phyloP scores from a whole-genome alignment of 2,329 filamentous ascomycete genomes.

The Myriosclerotinia scirpicola region DNA sequence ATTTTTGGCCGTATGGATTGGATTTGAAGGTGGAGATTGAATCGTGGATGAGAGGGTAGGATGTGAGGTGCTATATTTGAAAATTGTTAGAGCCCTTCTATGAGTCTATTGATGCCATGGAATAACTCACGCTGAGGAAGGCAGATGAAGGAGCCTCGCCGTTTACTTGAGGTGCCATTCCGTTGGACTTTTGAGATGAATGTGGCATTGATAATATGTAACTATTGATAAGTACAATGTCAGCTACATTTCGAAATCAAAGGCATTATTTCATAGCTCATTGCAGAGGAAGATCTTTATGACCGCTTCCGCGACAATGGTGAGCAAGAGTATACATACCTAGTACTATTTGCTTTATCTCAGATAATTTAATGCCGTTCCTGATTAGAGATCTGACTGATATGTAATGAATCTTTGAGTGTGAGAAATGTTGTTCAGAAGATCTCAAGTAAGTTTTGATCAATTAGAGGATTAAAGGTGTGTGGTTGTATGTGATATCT shows the following conservation, averaged over 20 bases:
- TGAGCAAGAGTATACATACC: slow-evolving; percentile 3
- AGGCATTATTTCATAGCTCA: background rate
- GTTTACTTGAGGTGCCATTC: slow-evolving; percentile 50
- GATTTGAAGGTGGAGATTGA: slow-evolving; percentile 74
- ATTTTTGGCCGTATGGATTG: slow-evolving; percentile 81
- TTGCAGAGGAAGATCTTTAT: slow-evolving; percentile 3
- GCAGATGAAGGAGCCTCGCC: slow-evolving; percentile 51
- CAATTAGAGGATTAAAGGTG: background rate
- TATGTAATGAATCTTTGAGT: background rate
- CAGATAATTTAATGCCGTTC: background rate
- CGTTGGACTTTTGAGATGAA: slow-evolving; percentile 24
- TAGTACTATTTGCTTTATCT: slow-evolving; percentile 15
- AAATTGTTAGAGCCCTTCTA: slow-evolving; percentile 16
- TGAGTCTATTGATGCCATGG: slow-evolving; percentile 26
- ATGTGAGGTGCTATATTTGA: slow-evolving; percentile 68
- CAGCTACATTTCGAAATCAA: background rate
- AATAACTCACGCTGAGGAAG: slow-evolving; percentile 49
- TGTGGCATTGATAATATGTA: slow-evolving; percentile 28
- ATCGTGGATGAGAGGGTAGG: slow-evolving; percentile 82
- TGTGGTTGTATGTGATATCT: background rate
- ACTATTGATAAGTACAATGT: background rate
- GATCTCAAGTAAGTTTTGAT: slow-evolving; percentile 6
- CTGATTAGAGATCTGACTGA: background rate
- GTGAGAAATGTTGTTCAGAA: slow-evolving; percentile 10
- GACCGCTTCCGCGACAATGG: too few species aligned